Base-by-base conservation (phyloP, 1,139 yeast genomes). In the Scheffersomyces parashehatae region DNA sequence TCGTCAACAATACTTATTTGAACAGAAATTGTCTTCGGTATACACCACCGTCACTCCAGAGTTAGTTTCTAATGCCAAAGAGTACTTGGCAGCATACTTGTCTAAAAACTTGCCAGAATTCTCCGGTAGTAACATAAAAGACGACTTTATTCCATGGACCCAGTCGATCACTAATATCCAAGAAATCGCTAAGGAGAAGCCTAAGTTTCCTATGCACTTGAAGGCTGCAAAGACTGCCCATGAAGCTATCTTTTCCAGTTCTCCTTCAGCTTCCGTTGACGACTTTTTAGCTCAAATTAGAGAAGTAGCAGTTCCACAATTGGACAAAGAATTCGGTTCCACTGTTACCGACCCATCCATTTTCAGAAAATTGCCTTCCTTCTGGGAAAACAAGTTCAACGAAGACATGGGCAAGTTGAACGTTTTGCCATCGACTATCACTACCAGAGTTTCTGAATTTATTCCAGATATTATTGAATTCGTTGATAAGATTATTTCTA, bases 381-480 rank as follows among this genome's bases (percentile, higher is more conserved):
- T 71, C 63, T 93, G 98, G 97, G 99, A 93, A 67, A 72, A 75
- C 46, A 82, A 85, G 60, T 93, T 77, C 60, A 87, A 91, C 64
- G 75, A 80, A 43, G 99, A 93, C 58, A 95, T 93, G 99, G 74
- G 75, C 9, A 76, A 75, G 33, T 76, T 93, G 62, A 91, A 90
- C 57, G 98, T 93, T 10, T 72, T 88, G 42, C 86, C 95, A 6
- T 87, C 98, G 5, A 77, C 87, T 4, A 77, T 90, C 36, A 88
- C 95, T 30, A 93, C 99, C 4, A 81, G 99, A 56, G 99, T 93
- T n/a, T 87, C 97, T 3, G 99, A 93, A 64, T 95, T 89, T 60
- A 84, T 93, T 37, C 98, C 98, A 2, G 96, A 93, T 58, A 91
- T 93, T 63, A 79, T 91, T 40, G 77, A 68, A 15, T 93, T 83